Evolutionary conservation across 768 basidiomycete species (phyloP), one percentile per base, ranked within the genome.

Genomic region (Tremella yokohamensis): DNA sequence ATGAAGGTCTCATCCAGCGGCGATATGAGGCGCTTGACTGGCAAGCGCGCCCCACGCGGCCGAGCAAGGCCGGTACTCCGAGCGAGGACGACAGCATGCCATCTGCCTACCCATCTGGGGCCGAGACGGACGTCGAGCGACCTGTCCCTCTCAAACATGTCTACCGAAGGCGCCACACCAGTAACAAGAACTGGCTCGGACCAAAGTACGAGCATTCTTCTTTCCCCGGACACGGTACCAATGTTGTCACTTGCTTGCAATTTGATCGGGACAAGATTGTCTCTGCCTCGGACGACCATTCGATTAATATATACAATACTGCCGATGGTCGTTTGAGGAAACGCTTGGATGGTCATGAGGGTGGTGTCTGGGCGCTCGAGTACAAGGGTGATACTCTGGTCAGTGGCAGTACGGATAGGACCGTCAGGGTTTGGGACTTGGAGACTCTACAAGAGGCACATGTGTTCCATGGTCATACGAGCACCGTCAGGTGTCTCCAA

Each of bases 361-460:
- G 93, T 50, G 93, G 93, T 16, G 91, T 98, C 1, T 98, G 93
- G 93, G 92, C 93, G 15, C 80, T 98, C n/a, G 37, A 89, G 83
- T 75, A 89, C 61, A 57, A 74, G 39, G 78, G 76, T 20, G 88
- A 80, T 85, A 90, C 74, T 49, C 63, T 77, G 26, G 92, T 94
- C 64, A 90, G 87, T 65, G 92, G 92, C 3, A 90, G 88, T 12
- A 96, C 92, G 8, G 92, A 96, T 78, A 85, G 92, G 25, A 93
- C 90, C 0, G 89, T 96, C 54, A 82, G 92, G 49, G 87, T 93
- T 39, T 96, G 91, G 92, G 86, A 93, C 69, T 80, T 94, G 37
- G 77, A 82, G 38, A 86, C 83, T 3, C 88, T 89, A 1, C 80
- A 82, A 47, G 92, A 91, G 73, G 90, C 88, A 2, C 94, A 97